Conservation (phyloP, 192 early-diverging fungal genomes). For the Diversispora epigaea region DNA sequence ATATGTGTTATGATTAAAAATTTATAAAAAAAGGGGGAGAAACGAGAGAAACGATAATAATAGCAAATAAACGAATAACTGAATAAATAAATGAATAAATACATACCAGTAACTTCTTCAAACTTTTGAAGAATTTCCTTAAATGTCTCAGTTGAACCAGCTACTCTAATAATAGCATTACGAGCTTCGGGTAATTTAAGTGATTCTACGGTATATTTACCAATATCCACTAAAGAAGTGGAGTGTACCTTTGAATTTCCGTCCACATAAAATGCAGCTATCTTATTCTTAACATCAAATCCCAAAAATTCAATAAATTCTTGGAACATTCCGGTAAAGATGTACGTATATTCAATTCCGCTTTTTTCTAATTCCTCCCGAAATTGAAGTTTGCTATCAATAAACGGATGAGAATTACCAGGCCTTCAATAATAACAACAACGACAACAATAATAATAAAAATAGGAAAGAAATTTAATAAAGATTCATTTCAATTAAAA, state of each 20-base stretch:
- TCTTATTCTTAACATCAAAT: conserved; percentile 23
- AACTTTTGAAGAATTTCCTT: conserved; percentile 5
- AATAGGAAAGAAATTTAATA: no score
- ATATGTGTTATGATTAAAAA: no score
- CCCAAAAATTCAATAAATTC: neutral
- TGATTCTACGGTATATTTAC: neutral
- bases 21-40: no score
- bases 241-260: neutral
- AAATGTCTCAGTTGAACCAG: neutral
- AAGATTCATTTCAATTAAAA: no score
- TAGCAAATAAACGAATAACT: no score
- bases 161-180: neutral
- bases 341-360: conserved; percentile 17
- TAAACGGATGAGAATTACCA: no score
- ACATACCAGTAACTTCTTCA: neutral
- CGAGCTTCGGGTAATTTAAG: conserved; percentile 1
- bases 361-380: no score
- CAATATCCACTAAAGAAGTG: conserved; percentile 1
- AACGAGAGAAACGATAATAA: no score
- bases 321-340: neutral
- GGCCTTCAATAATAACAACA: no score
- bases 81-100: no score
- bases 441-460: no score
- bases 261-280: neutral
- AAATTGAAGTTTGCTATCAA: no score